A percentile compares a stretch with the other conserved stretches of the same genome.
phyloP scores from a whole-genome alignment of 1,139 yeast genomes.

The Blastobotrys proliferans region DNA sequence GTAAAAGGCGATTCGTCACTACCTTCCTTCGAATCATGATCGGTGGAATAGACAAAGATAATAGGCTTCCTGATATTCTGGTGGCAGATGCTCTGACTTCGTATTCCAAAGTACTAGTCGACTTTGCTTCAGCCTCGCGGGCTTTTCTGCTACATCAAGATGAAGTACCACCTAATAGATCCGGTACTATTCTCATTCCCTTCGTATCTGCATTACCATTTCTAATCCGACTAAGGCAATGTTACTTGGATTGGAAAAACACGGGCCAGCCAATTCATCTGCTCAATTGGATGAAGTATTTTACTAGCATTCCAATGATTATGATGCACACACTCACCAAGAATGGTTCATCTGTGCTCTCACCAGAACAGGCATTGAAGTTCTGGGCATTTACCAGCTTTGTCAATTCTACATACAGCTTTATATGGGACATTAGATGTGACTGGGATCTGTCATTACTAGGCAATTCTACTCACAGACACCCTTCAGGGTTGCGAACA shows the following conservation, averaged over 20 bases:
- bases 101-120: conserved; percentile 70
- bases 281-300: conserved; percentile 69
- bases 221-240: conserved; percentile 71
- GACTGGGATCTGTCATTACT: conserved; percentile 79
- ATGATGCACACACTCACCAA: conserved; percentile 13
- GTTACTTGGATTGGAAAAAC: conserved; percentile 60
- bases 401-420: conserved; percentile 70
- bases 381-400: conserved; percentile 54
- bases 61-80: conserved; percentile 71
- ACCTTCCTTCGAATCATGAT: conserved; percentile 50
- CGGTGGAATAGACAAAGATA: conserved; percentile 53
- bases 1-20: conserved; percentile 31
- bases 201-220: conserved; percentile 58
- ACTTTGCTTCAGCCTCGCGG: conserved; percentile 49
- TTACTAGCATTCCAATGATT: conserved; percentile 64
- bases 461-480: conserved; percentile 3
- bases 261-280: conserved; percentile 53
- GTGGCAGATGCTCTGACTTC: conserved; percentile 80
- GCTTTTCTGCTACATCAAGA: not conserved
- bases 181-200: conserved; percentile 44
- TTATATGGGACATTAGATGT: conserved; percentile 80
- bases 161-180: conserved; percentile 36
- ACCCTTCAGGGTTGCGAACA: conserved; percentile 14
- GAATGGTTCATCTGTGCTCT: not conserved
- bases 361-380: conserved; percentile 10